These are phyloP conservation scores for Podaxis sp. DNA, from an alignment of 768 basidiomycete genomes.

Conservation along the genomic window DNA sequence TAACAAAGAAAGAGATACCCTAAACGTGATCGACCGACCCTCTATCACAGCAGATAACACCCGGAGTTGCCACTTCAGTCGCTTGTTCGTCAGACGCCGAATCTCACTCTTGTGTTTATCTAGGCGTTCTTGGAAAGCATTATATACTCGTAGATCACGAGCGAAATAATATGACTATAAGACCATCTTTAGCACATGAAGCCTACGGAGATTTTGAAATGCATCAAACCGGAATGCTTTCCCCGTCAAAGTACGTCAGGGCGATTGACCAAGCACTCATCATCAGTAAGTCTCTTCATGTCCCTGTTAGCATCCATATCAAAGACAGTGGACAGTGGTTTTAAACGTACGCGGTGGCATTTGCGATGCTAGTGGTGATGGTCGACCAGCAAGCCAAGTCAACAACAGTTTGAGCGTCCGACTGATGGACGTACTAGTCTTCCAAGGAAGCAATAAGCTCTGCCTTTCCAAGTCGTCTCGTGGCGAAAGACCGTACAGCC, in stretches of 20 bases:
- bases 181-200: neutral
- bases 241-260: conserved; percentile 51
- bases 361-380: conserved; percentile 62
- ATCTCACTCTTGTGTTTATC: conserved; percentile 42
- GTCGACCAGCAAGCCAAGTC: conserved; percentile 1
- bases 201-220: neutral
- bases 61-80: conserved; percentile 68
- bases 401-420: neutral
- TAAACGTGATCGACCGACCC: conserved; percentile 60
- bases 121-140: conserved; percentile 53
- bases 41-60: conserved; percentile 60
- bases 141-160: conserved; percentile 83
- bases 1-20: conserved; percentile 37
- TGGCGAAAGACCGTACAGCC: conserved; percentile 83
- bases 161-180: conserved; percentile 86
- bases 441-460: conserved; percentile 77
- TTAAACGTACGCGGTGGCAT: conserved; percentile 61
- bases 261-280: conserved; percentile 77
- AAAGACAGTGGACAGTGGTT: neutral
- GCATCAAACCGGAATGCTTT: conserved; percentile 65
- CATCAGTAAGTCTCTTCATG: conserved; percentile 62
- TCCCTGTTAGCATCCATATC: neutral
- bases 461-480: conserved; percentile 77
- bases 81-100: conserved; percentile 43
- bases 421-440: conserved; percentile 66